A percentile compares a stretch with the other conserved stretches of the same genome.
These are phyloP conservation scores for Forsythia viridissima DNA, from an alignment of 257 asterid genomes.

Conservation along the genomic window DNA sequence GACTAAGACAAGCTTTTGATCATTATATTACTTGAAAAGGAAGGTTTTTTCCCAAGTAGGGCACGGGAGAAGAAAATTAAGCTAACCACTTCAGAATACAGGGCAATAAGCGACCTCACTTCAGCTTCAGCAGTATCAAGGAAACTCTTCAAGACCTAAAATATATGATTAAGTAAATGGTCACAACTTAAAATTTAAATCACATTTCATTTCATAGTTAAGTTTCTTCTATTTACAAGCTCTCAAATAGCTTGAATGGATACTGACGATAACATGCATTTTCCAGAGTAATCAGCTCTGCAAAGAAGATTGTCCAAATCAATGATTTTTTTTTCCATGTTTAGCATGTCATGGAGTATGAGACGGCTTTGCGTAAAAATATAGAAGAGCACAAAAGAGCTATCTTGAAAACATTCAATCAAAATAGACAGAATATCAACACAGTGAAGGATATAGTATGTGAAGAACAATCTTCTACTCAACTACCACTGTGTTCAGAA, in stretches of 20 bases:
- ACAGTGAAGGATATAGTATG: neutral
- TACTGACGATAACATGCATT: neutral
- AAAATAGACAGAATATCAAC: neutral
- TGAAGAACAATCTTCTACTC: neutral
- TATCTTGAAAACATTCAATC: neutral
- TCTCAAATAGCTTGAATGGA: neutral
- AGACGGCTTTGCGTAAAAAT: neutral
- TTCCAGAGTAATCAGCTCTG: conserved; percentile 1
- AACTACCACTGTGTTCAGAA: neutral
- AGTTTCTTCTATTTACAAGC: neutral
- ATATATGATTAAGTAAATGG: conserved; percentile 28
- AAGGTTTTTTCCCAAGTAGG: neutral
- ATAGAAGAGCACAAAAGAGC: neutral
- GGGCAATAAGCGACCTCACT: conserved; percentile 86
- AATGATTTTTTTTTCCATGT: neutral
- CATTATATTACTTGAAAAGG: neutral
- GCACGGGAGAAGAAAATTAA: conserved; percentile 14
- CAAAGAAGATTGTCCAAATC: neutral
- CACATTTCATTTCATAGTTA: neutral
- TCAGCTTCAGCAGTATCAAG: conserved; percentile 90
- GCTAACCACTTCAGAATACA: conserved; percentile 95
- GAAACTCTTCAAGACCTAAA: conserved; percentile 82
- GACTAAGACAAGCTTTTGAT: conserved; percentile 21
- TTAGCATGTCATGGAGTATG: neutral
- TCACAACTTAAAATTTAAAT: conserved; percentile 4